phyloP scores from a whole-genome alignment of 2,329 filamentous ascomycete species.

The Pyrenochaeta sp. region DNA sequence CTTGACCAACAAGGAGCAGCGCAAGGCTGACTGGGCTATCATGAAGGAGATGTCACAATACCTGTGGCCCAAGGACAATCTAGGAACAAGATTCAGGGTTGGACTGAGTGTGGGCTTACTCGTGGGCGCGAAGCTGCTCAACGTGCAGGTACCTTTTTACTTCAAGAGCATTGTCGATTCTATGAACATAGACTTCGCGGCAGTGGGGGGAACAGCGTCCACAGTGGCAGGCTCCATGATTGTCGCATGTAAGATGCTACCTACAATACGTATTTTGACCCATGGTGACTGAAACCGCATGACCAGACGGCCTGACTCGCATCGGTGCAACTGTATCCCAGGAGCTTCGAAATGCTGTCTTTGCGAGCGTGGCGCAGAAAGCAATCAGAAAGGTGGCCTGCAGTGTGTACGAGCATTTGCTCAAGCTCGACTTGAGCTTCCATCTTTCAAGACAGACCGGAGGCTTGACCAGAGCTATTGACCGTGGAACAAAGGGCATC shows the following conservation, averaged over 20 bases:
- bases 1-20: slow-evolving; percentile 80
- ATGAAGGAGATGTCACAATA: slow-evolving; percentile 98
- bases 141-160: slow-evolving; percentile 98
- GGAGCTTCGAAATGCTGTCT: slow-evolving; percentile 93
- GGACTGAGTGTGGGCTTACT: slow-evolving; percentile 83
- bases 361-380: slow-evolving; percentile 96
- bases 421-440: slow-evolving; percentile 90
- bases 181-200: slow-evolving; percentile 95
- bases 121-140: slow-evolving; percentile 88
- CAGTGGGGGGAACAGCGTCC: slow-evolving; percentile 85
- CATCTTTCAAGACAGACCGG: slow-evolving; percentile 95
- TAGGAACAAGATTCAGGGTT: slow-evolving; percentile 84
- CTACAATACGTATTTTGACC: slow-evolving; percentile 11
- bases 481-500: slow-evolving; percentile 97
- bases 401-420: slow-evolving; percentile 90
- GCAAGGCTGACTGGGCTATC: slow-evolving; percentile 97
- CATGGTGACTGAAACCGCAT: slow-evolving; percentile 23
- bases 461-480: slow-evolving; percentile 90
- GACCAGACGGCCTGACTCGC: slow-evolving; percentile 78
- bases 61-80: slow-evolving; percentile 90
- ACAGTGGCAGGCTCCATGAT: slow-evolving; percentile 93
- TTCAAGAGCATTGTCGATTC: slow-evolving; percentile 98
- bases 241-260: slow-evolving; percentile 72
- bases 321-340: slow-evolving; percentile 91
- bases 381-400: slow-evolving; percentile 90